Evolutionary conservation across 345 rosid genomes (phyloP), one percentile per base, ranked within the genome.

Genomic region (Firmiana major): DNA sequence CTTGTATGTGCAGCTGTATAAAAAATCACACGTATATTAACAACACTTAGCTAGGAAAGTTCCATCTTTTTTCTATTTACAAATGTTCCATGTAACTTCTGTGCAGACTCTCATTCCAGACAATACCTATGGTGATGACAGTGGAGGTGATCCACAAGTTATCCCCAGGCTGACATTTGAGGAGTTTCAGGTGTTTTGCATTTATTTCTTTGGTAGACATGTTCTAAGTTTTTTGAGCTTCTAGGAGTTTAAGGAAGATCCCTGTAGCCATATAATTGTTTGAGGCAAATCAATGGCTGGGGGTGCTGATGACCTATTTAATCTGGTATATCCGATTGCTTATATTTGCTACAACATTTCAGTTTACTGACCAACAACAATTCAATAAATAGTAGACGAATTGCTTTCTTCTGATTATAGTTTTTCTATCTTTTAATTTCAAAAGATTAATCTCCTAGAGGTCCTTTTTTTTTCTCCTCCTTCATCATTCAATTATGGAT

Each of bases 221-320:
- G n/a, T n/a, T 49, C 38, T 31, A n/a, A 28, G 60, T 51, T 16
- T 49, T 36, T 17, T 51, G 26, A 17, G 16, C 55, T 28, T 70
- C 59, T 70, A 17, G 11, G 17, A 9, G 16, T 70, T 26, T 24
- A 89, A 81, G 80, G 86, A 84, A 74, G 97, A 92, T 76, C 99
- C 94, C 43, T 89, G 90, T 73, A 91, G 94, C 83, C 92, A 88
- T 83, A 79, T 96, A 71, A 85, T 96, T 79, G 97, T 92, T 57
- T 92, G 95, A 78, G 99, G 99, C 79, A 96, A 96, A 85, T 90
- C 99, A 51, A 96, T 96, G 99, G 92, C 93, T 74, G 99, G 90
- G 72, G 86, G 89, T 12, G 90, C 95, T 21, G 98, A 92, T 2
- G 99, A 96, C 87, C 89, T 93, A 40, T 96, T 92, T 77, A 85